These are phyloP conservation scores for Trichoderma simmonsii DNA, from an alignment of 2,329 filamentous ascomycete species.

Conservation along the genomic window DNA sequence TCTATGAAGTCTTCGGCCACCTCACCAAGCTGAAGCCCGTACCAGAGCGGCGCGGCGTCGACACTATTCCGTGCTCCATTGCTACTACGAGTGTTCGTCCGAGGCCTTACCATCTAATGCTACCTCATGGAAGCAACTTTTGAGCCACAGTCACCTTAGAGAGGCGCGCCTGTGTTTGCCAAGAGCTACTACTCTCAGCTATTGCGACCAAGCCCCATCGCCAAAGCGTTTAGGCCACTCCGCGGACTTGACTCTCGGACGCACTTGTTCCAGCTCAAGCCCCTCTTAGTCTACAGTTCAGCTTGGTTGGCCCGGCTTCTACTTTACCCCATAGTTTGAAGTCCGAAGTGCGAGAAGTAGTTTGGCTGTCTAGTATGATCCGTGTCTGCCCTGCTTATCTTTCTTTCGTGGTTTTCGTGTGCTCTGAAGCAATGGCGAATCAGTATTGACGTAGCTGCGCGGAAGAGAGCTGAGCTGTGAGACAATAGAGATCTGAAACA, in stretches of 20 bases:
- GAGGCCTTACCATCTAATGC: not conserved
- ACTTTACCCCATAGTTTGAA: not conserved
- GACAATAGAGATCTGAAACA: slow-evolving; percentile 6
- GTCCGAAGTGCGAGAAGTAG: not conserved
- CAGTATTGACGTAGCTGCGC: not conserved
- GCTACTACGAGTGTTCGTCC: not conserved
- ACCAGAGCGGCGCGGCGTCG: not conserved
- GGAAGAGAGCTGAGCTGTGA: not conserved
- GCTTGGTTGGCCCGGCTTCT: not conserved
- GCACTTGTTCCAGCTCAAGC: not conserved
- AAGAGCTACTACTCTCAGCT: slow-evolving; percentile 4
- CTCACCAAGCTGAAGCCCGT: not conserved
- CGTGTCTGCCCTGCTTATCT: not conserved
- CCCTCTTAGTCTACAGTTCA: not conserved
- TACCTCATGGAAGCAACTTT: not conserved
- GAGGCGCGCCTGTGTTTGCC: not conserved
- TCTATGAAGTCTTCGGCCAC: not conserved
- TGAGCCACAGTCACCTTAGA: not conserved
- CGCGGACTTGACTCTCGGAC: not conserved
- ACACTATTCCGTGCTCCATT: not conserved
- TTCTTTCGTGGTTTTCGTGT: not conserved
- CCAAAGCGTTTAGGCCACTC: not conserved
- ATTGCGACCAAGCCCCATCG: not conserved
- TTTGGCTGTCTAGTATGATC: not conserved
- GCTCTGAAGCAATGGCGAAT: no score